A percentile compares a stretch with the other conserved stretches of the same genome.
phyloP scores from a whole-genome alignment of 2,329 filamentous ascomycete species.

The Apiospora saccharicola region DNA sequence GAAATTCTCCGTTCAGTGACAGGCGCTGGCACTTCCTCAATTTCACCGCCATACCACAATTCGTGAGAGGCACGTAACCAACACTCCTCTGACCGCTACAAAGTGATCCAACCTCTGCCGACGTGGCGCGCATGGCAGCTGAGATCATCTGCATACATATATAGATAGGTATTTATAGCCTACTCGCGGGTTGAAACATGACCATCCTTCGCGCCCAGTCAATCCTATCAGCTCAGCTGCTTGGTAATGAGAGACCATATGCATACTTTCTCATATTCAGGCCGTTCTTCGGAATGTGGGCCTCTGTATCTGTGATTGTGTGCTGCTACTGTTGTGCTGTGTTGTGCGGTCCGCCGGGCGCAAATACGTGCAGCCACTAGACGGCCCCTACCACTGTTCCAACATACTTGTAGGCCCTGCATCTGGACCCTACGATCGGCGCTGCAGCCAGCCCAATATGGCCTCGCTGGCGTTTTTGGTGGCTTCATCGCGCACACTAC shows the following conservation, averaged over 20 bases:
- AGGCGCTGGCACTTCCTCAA: not conserved
- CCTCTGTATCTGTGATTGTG: slow-evolving; percentile 4
- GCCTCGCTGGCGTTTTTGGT: slow-evolving; percentile 6
- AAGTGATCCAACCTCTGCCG: not conserved
- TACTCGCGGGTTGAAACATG: not conserved
- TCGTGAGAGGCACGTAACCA: not conserved
- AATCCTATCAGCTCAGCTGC: not conserved
- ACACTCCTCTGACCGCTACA: slow-evolving; percentile 3
- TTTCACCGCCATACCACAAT: slow-evolving; percentile 13
- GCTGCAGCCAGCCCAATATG: slow-evolving; percentile 11
- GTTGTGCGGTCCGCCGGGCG: not conserved
- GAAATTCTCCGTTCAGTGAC: slow-evolving; percentile 9
- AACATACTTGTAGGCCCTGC: slow-evolving; percentile 18
- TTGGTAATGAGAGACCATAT: not conserved
- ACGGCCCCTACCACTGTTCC: slow-evolving; percentile 9
- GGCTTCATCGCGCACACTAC: slow-evolving; percentile 9
- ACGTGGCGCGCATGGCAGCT: slow-evolving; percentile 9
- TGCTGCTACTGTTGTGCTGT: not conserved
- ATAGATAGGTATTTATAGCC: not conserved
- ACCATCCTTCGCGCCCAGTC: slow-evolving; percentile 6
- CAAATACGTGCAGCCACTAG: slow-evolving; percentile 8
- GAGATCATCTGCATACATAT: not conserved
- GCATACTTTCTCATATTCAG: not conserved
- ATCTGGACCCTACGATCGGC: slow-evolving; percentile 13
- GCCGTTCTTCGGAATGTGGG: not conserved